Base-by-base conservation (phyloP, 345 rosid genomes). In the Atalantia buxifolia region DNA sequence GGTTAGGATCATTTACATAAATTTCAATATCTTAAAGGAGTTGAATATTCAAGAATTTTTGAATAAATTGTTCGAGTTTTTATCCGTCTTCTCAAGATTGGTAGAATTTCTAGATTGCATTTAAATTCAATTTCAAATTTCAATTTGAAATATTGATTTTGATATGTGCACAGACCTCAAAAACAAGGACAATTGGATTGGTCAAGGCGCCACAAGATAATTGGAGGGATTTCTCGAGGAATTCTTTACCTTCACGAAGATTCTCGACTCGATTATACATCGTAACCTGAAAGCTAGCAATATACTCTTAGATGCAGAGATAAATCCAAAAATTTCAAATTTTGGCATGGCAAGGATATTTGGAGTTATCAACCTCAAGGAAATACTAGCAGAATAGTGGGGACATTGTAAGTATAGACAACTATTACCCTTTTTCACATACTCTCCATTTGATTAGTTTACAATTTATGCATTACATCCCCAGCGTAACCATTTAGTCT, bases 181-280 rank as follows among this genome's bases (percentile, higher is more conserved):
- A 86, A 80, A 74, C 72, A 66, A 31, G 50, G 81, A 9, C 56
- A 71, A 31, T 74, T 91, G 21, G 86, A 86, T 76, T 91, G 91
- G 92, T 55, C 81, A 14, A 81, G 30, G 45, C 80, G 87, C 25
- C 82, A 81, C 82, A 89, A 86, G 50, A 88, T 91, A 74, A 83
- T 91, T 18, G 76, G 56, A 24, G 88, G 89, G 63, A 91, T 91
- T 71, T 90, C 92, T 56, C 71, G 86, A 55, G 90, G 90, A 60
- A 61, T 89, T 75, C 86, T 89, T 31, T 89, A 91, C 72, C 84
- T 89, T 65, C 92, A 91, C 19, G 79, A 86, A 60, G 90, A 85
- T 76, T 91, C 92, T 38, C 63, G 84, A 50, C 84, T 84, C 13
- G 79, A 89, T 89, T 71, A 86, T 91, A 64, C 92, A 89, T 42